Evolutionary conservation across 495 filamentous ascomycete species (phyloP).

Genomic region (Talaromyces wortmannii): DNA sequence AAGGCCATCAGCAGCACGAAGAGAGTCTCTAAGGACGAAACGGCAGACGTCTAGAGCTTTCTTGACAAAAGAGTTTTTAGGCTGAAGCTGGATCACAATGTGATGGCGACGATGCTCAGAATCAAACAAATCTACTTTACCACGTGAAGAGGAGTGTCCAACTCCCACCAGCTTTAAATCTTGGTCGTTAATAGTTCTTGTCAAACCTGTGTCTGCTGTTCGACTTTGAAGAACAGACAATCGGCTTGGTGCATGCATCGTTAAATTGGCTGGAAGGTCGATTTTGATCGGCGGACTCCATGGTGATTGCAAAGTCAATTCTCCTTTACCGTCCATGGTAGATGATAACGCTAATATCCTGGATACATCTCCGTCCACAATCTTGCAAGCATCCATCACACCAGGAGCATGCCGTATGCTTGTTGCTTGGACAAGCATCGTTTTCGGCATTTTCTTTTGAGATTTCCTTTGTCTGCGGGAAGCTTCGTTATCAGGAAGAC

Average conservation of each 20-base stretch:
- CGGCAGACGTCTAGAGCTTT: slow-evolving; percentile 54
- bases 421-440: slow-evolving; percentile 32
- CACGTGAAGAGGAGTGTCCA: slow-evolving; percentile 38
- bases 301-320: slow-evolving; percentile 67
- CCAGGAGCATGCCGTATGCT: slow-evolving; percentile 38
- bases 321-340: slow-evolving; percentile 50
- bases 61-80: slow-evolving; percentile 51
- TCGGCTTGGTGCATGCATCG: slow-evolving; percentile 35
- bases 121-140: slow-evolving; percentile 59
- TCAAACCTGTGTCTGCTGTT: slow-evolving; percentile 44
- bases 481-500: slow-evolving; percentile 22
- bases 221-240: slow-evolving; percentile 24
- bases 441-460: slow-evolving; percentile 12
- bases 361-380: slow-evolving; percentile 61
- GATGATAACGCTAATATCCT: slow-evolving; percentile 66
- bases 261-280: slow-evolving; percentile 39
- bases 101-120: slow-evolving; percentile 54
- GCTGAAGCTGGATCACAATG: slow-evolving; percentile 59
- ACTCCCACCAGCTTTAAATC: slow-evolving; percentile 33
- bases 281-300: slow-evolving; percentile 61
- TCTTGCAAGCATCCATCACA: slow-evolving; percentile 67
- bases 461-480: slow-evolving; percentile 22
- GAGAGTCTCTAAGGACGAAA: slow-evolving; percentile 51
- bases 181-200: slow-evolving; percentile 43
- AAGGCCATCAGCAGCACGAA: slow-evolving; percentile 55